Evolutionary conservation across 1,139 yeast species (phyloP).

Genomic region (Kluyveromyces sp.): DNA sequence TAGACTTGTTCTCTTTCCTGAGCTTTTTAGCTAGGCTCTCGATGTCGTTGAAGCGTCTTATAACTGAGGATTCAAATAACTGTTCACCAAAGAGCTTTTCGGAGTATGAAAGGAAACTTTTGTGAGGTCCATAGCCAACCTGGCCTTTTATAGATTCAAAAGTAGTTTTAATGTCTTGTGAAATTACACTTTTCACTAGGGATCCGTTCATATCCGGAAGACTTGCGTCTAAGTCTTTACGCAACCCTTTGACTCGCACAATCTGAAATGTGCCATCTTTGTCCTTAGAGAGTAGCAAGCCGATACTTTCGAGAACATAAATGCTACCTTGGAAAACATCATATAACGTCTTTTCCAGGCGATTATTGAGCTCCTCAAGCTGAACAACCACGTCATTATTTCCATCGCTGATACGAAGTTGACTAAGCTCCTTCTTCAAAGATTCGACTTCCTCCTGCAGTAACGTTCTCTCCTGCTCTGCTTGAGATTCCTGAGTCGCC

Average conservation of each 20-base stretch:
- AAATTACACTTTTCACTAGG: slow-evolving; percentile 24
- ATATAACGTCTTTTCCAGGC: slow-evolving; percentile 17
- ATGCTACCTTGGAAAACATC: slow-evolving; percentile 31
- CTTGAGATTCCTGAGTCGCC: slow-evolving; percentile 56
- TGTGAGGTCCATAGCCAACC: slow-evolving; percentile 23
- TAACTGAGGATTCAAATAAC: slow-evolving; percentile 57
- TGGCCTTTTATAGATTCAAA: slow-evolving; percentile 17
- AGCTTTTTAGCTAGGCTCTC: slow-evolving; percentile 85
- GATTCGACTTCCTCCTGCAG: slow-evolving; percentile 45
- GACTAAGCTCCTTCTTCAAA: slow-evolving; percentile 41
- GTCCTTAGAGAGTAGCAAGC: slow-evolving; percentile 45
- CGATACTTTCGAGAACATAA: slow-evolving; percentile 64
- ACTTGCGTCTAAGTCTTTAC: slow-evolving; percentile 32
- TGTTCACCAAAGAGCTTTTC: slow-evolving; percentile 31
- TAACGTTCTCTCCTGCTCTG: slow-evolving; percentile 44
- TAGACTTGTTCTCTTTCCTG: slow-evolving; percentile 64
- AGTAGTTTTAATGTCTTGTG: slow-evolving; percentile 16
- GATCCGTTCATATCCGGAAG: slow-evolving; percentile 21
- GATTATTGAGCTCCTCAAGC: slow-evolving; percentile 3
- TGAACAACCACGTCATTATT: not conserved
- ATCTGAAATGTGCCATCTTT: slow-evolving; percentile 34
- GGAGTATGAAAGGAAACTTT: slow-evolving; percentile 20
- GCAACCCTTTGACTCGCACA: slow-evolving; percentile 64
- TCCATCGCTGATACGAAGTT: slow-evolving; percentile 42
- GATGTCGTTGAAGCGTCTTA: slow-evolving; percentile 78